Base-by-base conservation (phyloP, 306 rosid genomes). In the Mimosa bimucronata region DNA sequence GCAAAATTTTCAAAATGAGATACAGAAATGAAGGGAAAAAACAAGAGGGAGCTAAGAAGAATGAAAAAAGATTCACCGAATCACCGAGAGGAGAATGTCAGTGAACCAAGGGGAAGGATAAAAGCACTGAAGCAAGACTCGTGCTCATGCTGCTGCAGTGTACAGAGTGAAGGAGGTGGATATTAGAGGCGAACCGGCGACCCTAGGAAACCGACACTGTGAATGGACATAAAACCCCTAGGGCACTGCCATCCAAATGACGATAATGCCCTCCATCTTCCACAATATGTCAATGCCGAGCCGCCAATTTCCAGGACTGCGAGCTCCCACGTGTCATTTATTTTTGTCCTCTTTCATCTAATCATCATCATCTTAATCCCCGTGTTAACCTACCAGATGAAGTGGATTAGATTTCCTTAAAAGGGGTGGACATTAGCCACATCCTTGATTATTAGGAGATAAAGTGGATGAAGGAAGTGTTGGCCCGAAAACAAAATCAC, bases 191-290 rank as follows among this genome's bases (percentile, higher is more conserved):
- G 26, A 12, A 37, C 72, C 25, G n/a, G 72, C 26, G 15, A 71
- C 18, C 29, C 28, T 45, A 1, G 65, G 58, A 18, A 38, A 78
- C 78, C 65, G 78, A 83, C 68, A 18, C 62, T 40, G 68, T 71
- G 84, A 77, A 79, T 83, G 77, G 61, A 74, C 79, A 67, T 37
- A 77, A 80, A 77, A 62, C 5, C 73, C 86, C 82, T 66, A 78
- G 64, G 7, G 3, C 23, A 16, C 31, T 0, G 66, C 6, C 2
- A 4, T n/a, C 6, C 15, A 45, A 83, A 80, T 80, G 76, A 77
- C 87, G 46, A 75, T 29, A 77, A 52, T 69, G 23, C 65, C 85
- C 87, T 23, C 25, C 9, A 1, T 29, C n/a, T 14, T 18, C 16
- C 3, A 3, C 62, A 21, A 55, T 46, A 75, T 13, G 15, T 52